Conservation (phyloP, 805 yeast species). For the Monosporozyma aerobia region DNA sequence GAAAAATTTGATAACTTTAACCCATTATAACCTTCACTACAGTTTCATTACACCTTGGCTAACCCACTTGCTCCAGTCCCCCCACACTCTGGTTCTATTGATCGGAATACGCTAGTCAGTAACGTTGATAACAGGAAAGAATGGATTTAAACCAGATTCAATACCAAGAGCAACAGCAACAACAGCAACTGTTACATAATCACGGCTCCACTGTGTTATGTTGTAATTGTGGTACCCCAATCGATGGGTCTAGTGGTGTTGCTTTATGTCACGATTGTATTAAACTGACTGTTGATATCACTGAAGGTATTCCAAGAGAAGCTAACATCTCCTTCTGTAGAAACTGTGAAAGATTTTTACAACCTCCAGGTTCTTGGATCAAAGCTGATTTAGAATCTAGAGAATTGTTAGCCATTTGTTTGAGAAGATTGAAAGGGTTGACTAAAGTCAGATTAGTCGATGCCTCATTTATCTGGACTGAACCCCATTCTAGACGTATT, state of each 20-base stretch:
- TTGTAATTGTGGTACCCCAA: conserved; percentile 97
- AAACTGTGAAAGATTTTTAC: conserved; percentile 91
- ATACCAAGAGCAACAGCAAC: conserved; percentile 18
- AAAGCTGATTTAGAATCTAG: conserved; percentile 84
- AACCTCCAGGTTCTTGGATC: conserved; percentile 93
- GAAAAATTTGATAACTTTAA: background rate
- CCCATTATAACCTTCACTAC: background rate
- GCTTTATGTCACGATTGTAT: conserved; percentile 98
- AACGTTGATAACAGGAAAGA: background rate
- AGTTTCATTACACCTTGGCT: background rate
- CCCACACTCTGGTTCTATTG: background rate
- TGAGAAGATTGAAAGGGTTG: conserved; percentile 80
- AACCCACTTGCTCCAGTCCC: background rate
- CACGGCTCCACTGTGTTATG: conserved; percentile 80
- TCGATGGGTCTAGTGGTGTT: conserved; percentile 88
- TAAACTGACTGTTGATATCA: conserved; percentile 84
- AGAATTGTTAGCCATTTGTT: conserved; percentile 82
- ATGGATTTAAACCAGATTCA: conserved; percentile 25
- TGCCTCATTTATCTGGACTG: conserved; percentile 97
- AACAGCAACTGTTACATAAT: conserved; percentile 22
- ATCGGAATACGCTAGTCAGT: background rate
- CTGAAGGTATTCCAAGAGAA: conserved; percentile 91
- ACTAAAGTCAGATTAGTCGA: conserved; percentile 79
- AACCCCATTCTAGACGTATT: conserved; percentile 95
- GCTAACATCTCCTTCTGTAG: conserved; percentile 89